Base-by-base conservation (phyloP, 2,329 filamentous ascomycete genomes). In the Botryotinia convoluta region DNA sequence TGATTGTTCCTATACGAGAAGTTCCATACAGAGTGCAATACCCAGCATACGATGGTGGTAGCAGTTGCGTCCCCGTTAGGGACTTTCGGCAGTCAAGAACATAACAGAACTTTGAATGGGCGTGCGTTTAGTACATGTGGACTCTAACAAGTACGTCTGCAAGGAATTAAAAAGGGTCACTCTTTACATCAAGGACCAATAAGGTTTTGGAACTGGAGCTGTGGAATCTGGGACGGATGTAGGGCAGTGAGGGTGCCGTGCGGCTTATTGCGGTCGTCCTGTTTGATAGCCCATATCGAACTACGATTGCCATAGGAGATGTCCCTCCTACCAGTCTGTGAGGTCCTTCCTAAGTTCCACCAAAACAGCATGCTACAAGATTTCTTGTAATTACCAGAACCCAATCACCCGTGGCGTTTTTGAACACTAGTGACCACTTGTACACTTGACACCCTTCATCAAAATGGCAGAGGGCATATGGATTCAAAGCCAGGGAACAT, bases 401-500 rank as follows among this genome's bases (percentile, higher is more conserved):
- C n/a, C 22, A 44, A 74, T 60, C 60, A 48, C 14, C 71, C 63
- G 26, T 72, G 71, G 67, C 75, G 76, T 72, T 77, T 45, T 12
- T 78, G 72, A 62, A 79, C 78, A 14, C 51, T 79, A 1, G 72
- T 78, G 74, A 76, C 77, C 22, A 75, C 77, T 29, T 73, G 74
- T 75, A 71, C 74, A 63, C 76, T 78, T 48, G 37, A 37, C 39
- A 3, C 59, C n/a, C 64, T 79, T 48, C 76, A 80, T 74, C 7
- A 71, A 26, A 18, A n/a, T 20, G 74, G 74, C 26, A 73, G 78
- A 61, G 63, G 76, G 10, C 73, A 79, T 72, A 78, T 79, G 74
- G 77, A 79, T 73, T 65, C 78, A 37, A 37, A 79, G 64, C 75
- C 75, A 37, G 63, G 22, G 44, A 79, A 79, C 32, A 74, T 78